Conservation (phyloP, 2,329 filamentous ascomycete species). For the Aspergillus fijiensis region DNA sequence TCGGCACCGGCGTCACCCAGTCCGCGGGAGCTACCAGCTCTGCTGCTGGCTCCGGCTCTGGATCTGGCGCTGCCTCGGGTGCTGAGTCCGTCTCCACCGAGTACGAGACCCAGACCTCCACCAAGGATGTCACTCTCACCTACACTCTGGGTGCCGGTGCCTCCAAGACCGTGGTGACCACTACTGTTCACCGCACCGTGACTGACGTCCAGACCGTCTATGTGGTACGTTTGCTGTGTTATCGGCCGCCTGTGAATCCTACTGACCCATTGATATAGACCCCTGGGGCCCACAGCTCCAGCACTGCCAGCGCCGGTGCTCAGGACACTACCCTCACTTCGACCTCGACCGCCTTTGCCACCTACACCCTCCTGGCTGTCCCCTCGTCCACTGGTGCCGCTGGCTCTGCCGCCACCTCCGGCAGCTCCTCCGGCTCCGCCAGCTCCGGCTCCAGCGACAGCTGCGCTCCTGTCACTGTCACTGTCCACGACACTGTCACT, state of each 20-base stretch:
- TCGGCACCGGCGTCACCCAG: constrained; percentile 24
- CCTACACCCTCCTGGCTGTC: constrained; percentile 25
- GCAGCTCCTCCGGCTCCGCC: constrained; percentile 11
- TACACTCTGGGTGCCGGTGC: constrained; percentile 42
- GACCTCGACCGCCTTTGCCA: constrained; percentile 14
- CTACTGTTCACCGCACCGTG: constrained; percentile 36
- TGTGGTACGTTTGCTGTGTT: constrained; percentile 22
- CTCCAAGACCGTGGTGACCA: constrained; percentile 38
- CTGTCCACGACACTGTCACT: constrained; percentile 36
- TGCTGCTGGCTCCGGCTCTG: background rate
- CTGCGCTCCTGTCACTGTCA: constrained; percentile 31
- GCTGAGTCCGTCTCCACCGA: background rate
- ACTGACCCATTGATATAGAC: constrained; percentile 8
- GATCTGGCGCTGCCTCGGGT: background rate
- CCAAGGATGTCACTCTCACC: constrained; percentile 35
- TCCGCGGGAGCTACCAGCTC: constrained; percentile 7
- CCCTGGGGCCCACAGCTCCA: constrained; percentile 5
- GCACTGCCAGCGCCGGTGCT: constrained; percentile 25
- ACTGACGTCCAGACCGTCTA: constrained; percentile 29
- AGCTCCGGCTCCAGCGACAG: constrained; percentile 5
- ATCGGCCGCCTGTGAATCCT: constrained; percentile 1
- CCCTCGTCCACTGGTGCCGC: constrained; percentile 17
- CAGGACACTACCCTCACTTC: constrained; percentile 32
- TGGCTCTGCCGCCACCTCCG: constrained; percentile 11
- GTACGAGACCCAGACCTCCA: constrained; percentile 18